Evolutionary conservation across 2,329 filamentous ascomycete species (phyloP).

Genomic region (Aspergillus awamori): DNA sequence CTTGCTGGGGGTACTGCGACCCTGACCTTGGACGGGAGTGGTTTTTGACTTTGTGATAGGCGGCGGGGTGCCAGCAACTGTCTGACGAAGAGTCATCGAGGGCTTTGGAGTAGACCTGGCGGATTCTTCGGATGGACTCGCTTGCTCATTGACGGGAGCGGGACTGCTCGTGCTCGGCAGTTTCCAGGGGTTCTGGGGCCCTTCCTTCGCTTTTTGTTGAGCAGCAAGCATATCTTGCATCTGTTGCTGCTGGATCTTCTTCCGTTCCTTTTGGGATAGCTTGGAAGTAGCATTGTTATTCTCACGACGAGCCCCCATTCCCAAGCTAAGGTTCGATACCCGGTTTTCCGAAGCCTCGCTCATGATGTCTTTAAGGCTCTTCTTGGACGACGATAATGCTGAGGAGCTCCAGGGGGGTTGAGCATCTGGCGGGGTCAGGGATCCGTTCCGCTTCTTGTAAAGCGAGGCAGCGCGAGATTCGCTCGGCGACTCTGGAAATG

Average conservation of each 20-base stretch:
- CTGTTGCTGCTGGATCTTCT: slow-evolving; percentile 75
- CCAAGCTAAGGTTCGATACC: slow-evolving; percentile 57
- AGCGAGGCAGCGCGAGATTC: slow-evolving; percentile 23
- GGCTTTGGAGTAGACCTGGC: slow-evolving; percentile 42
- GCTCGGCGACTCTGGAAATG: slow-evolving; percentile 30
- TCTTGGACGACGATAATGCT: slow-evolving; percentile 61
- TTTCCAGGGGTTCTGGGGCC: slow-evolving; percentile 65
- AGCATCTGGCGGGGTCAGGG: slow-evolving; percentile 30
- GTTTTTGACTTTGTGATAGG: slow-evolving; percentile 29
- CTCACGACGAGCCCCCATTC: slow-evolving; percentile 51
- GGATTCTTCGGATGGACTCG: slow-evolving; percentile 18
- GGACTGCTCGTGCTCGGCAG: slow-evolving; percentile 32
- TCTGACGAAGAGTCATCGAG: slow-evolving; percentile 64
- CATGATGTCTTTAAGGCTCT: slow-evolving; percentile 79
- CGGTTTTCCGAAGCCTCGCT: slow-evolving; percentile 57
- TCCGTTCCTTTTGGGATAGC: slow-evolving; percentile 89
- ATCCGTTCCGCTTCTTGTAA: slow-evolving; percentile 29
- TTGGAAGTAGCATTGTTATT: slow-evolving; percentile 56
- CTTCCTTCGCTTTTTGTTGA: slow-evolving; percentile 40
- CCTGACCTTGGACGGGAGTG: slow-evolving; percentile 52
- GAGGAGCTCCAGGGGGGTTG: slow-evolving; percentile 57
- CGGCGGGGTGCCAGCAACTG: slow-evolving; percentile 53
- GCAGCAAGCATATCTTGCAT: slow-evolving; percentile 45
- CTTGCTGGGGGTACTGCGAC: slow-evolving; percentile 34
- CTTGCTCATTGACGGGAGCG: slow-evolving; percentile 33